Evolutionary conservation across 148 eudicot species (phyloP), one percentile per base, ranked within the genome.

Genomic region (Arctostaphylos glauca): DNA sequence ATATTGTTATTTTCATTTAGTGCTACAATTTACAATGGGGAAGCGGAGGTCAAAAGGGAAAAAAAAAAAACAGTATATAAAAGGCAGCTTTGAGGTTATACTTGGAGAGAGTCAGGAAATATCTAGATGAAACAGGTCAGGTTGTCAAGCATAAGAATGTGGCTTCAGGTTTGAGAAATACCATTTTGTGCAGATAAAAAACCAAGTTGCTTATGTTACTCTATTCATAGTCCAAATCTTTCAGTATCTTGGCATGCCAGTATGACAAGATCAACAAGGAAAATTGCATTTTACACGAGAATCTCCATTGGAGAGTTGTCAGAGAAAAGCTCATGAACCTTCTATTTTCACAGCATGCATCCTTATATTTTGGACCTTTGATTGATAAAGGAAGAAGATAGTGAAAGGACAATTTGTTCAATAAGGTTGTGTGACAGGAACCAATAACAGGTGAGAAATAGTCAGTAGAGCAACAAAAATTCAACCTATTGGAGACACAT

Each of bases 1-100:
- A 46, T 18, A 59, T 46, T 23, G 74, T 79, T 48, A 15, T 84
- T 73, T 84, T 73, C 54, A 60, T 38, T 43, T n/a, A 19, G 25
- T 50, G 64, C 54, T 79, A 38, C 43, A 16, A 31, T 70, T 78
- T 79, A 71, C 14, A 59, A 14, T 67, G 43, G 62, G 15, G 48
- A 53, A 16, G 43, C 25, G 54, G 44, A 67, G 77, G 49, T 4
- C 19, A 7, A 53, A 52, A 49, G 5, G 74, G 13, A 75, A 53
- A 44, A 41, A 46, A 67, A 14, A 9, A 5, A 68, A 41, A 9
- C 6, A 50, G 2, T 18, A 19, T 31, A 23, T 15, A 14, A 15
- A 0, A 23, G 6, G 23, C 38, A 67, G n/a, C 13, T 4, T 66
- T 18, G 9, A 25, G 73, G 73, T 47, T 23, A 31, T 62, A 60